Evolutionary conservation across 148 eudicot species (phyloP), one percentile per base, ranked within the genome.

Genomic region (Diospyros kaki): DNA sequence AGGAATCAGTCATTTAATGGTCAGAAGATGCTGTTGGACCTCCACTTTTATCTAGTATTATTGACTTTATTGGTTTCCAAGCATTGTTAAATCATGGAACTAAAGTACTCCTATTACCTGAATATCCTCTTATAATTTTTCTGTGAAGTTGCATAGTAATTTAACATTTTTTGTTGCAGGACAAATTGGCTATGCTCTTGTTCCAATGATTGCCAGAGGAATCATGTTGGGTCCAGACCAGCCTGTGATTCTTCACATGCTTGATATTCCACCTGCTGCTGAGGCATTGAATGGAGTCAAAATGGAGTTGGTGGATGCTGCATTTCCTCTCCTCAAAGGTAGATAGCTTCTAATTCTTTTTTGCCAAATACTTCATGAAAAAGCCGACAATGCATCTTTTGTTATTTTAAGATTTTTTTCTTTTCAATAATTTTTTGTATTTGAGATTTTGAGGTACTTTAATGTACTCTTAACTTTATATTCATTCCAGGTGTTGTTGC

Each of bases 181-280:
- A 52, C 95, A 90, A 89, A 90, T 93, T 46, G 97, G 97, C 67
- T 93, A 90, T 83, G 95, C 95, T 28, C 93, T 90, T 72, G 91
- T 90, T 61, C 97, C 95, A 44, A 93, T 93, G 97, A 80, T 93
- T 87, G 97, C 97, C 14, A 90, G 97, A 78, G 97, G 95, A 75
- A 84, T 90, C 43, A 93, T 90, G 97, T 60, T 93, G 78, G 97
- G 95, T 17, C 40, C 85, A 63, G 91, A 93, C 63, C 97, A 93
- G 72, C 95, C 97, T 4, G 94, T 90, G 73, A 93, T 93, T 79
- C 84, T 93, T 46, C 97, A 93, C 87, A 90, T 93, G 95, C 93
- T 93, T 12, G 97, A 93, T 83, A 93, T 93, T 77, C 86, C 93
- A 67, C 91, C 91, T 28, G 97, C 97, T 60, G 95, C 95, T 3